These are phyloP conservation scores for Chimonanthus salicifolius DNA, from an alignment of 164 flowering plant species.

Conservation along the genomic window DNA sequence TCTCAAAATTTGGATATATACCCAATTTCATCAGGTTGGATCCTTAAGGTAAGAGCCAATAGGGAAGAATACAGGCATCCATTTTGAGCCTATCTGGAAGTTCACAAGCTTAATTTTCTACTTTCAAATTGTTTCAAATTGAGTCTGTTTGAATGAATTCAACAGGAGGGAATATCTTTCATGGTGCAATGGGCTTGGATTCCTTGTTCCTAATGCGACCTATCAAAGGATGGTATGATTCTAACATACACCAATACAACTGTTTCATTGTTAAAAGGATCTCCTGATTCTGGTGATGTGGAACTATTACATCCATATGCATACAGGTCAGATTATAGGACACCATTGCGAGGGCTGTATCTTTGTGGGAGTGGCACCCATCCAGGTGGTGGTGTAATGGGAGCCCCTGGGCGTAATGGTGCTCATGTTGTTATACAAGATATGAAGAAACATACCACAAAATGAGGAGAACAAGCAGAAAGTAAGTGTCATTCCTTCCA, in stretches of 20 bases:
- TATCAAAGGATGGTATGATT: conserved; percentile 86
- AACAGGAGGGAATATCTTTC: conserved; percentile 93
- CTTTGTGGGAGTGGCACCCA: conserved; percentile 92
- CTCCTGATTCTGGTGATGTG: background rate
- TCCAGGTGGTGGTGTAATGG: conserved; percentile 99
- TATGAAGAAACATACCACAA: conserved; percentile 22
- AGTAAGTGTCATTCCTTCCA: no score
- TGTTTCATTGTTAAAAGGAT: background rate
- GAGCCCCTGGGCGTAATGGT: conserved; percentile 92
- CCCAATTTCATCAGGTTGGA: background rate
- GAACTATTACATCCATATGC: conserved; percentile 4
- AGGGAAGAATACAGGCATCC: background rate
- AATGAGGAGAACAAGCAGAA: background rate
- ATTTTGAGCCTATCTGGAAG: background rate
- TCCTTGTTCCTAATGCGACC: conserved; percentile 94
- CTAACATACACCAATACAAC: background rate
- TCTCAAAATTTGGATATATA: background rate
- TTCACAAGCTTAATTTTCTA: background rate
- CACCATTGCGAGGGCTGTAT: conserved; percentile 72
- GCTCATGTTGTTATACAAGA: conserved; percentile 78
- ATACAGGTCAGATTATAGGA: conserved; percentile 78
- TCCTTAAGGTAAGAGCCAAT: background rate
- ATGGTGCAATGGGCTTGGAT: conserved; percentile 98
- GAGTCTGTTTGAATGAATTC: conserved; percentile 8
- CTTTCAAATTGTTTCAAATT: background rate